A percentile compares a stretch with the other conserved stretches of the same genome.
Evolutionary conservation across 345 rosid genomes (phyloP).

Genomic region (Brassica cretica): DNA sequence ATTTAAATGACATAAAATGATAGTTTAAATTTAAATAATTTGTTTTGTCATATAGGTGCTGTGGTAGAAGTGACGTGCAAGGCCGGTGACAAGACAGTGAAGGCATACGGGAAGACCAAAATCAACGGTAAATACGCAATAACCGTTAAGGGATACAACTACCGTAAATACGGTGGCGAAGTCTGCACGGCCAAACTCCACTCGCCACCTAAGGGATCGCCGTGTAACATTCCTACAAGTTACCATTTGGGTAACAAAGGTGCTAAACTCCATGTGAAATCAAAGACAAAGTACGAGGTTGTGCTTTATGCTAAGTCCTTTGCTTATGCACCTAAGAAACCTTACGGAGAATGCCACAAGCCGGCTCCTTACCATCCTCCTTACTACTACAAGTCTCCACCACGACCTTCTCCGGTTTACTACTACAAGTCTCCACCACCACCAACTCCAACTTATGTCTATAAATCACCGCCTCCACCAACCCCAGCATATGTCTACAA

Average conservation of each 20-base stretch:
- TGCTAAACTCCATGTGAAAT: slow-evolving; percentile 54
- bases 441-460: slow-evolving; percentile 18
- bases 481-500: slow-evolving; percentile 43
- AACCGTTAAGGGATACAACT: slow-evolving; percentile 56
- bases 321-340: slow-evolving; percentile 66
- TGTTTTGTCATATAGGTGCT: slow-evolving; percentile 52
- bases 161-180: slow-evolving; percentile 54
- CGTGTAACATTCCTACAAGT: slow-evolving; percentile 59
- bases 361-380: slow-evolving; percentile 59
- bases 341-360: slow-evolving; percentile 59
- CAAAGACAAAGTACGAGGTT: slow-evolving; percentile 59
- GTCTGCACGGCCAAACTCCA: slow-evolving; percentile 72
- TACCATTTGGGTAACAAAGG: slow-evolving; percentile 58
- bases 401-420: slow-evolving; percentile 43
- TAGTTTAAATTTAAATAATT: background rate
- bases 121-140: slow-evolving; percentile 72
- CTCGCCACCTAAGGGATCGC: slow-evolving; percentile 53
- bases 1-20: slow-evolving; percentile 16
- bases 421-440: slow-evolving; percentile 51
- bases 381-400: slow-evolving; percentile 53
- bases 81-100: slow-evolving; percentile 53
- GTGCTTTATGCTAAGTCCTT: slow-evolving; percentile 63
- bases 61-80: slow-evolving; percentile 72
- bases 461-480: slow-evolving; percentile 36
- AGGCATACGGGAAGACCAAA: slow-evolving; percentile 66